Base-by-base conservation (phyloP, 805 yeast genomes). In the Lachancea thermotolerans region DNA sequence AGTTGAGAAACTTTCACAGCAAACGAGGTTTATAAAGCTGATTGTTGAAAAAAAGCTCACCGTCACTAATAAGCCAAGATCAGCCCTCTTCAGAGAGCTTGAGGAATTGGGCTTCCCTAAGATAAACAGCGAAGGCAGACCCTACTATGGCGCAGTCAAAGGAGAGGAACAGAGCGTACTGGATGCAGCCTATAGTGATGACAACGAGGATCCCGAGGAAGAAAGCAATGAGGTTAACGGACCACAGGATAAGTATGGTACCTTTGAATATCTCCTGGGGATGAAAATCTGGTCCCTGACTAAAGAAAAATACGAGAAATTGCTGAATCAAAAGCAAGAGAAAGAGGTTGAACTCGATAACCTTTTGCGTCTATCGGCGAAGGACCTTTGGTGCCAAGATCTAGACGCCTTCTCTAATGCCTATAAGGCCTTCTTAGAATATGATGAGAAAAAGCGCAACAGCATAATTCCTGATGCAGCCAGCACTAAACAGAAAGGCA, bases 261-360 rank as follows among this genome's bases (percentile, higher is more conserved):
- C 82, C 6, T 91, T 79, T 64, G 98, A 93, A 58, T 93, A 93
- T 56, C 72, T 93, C 51, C 72, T 93, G 43, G 95, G 93, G 44
- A 85, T 93, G 96, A 78, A 89, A 31, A 81, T 93, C 52, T 88
- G 96, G 93, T 84, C 96, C 33, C 77, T 93, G 59, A 91, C 99
- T 0, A 75, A 74, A 47, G 99, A 93, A 66, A 77, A 93, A 55
- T 93, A 90, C 60, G 90, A 87, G 57, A 81, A 77, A 53, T 70
- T 93, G 52, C 69, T 89, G 56, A 73, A 74, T 44, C 95, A 90
- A 60, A 75, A 79, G 49, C 86, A 79, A 46, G 82, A 71, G 21
- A 83, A 81, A 57, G 91, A 88, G 60, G 70, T 64, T 10, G 95
- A 86, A 59, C 73, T 91, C 55, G 82, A 78, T 37, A 61, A 58